Percentiles rank a stretch among this genome's conserved stretches.
These are phyloP conservation scores for Trichocladium uniseriatum DNA, from an alignment of 495 filamentous ascomycete genomes.

Conservation along the genomic window DNA sequence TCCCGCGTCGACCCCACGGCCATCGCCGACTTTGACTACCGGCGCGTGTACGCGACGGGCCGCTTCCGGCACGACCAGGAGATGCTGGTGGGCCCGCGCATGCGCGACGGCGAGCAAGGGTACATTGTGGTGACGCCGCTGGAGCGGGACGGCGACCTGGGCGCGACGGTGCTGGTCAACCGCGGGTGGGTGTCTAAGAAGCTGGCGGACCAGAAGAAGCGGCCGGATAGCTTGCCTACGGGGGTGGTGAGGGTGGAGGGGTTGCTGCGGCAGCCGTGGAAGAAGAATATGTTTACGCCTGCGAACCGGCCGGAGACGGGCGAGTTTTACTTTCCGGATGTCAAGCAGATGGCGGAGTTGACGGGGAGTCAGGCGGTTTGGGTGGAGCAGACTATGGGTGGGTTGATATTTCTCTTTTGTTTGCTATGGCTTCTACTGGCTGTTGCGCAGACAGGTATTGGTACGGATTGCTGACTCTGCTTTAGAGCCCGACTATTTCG, in stretches of 20 bases:
- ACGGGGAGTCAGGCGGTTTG: conserved; percentile 81
- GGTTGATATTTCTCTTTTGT: conserved; percentile 15
- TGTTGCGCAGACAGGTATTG: background rate
- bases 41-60: conserved; percentile 71
- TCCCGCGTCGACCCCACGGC: conserved; percentile 68
- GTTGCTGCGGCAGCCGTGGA: conserved; percentile 78
- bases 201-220: conserved; percentile 49
- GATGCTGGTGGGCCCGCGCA: conserved; percentile 88
- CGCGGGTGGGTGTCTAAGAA: conserved; percentile 83
- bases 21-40: conserved; percentile 85
- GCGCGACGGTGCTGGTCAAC: conserved; percentile 63
- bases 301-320: conserved; percentile 71
- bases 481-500: conserved; percentile 67
- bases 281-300: conserved; percentile 96
- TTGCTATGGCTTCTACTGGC: background rate
- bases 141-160: conserved; percentile 46
- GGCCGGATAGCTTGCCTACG: conserved; percentile 50
- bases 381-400: conserved; percentile 95
- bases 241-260: conserved; percentile 73
- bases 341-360: conserved; percentile 81
- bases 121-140: conserved; percentile 87
- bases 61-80: conserved; percentile 76
- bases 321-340: conserved; percentile 92
- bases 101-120: conserved; percentile 80
- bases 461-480: background rate